A percentile compares a stretch with the other conserved stretches of the same genome.
phyloP scores from a whole-genome alignment of 164 flowering plant species.

The Akebia trifoliata region DNA sequence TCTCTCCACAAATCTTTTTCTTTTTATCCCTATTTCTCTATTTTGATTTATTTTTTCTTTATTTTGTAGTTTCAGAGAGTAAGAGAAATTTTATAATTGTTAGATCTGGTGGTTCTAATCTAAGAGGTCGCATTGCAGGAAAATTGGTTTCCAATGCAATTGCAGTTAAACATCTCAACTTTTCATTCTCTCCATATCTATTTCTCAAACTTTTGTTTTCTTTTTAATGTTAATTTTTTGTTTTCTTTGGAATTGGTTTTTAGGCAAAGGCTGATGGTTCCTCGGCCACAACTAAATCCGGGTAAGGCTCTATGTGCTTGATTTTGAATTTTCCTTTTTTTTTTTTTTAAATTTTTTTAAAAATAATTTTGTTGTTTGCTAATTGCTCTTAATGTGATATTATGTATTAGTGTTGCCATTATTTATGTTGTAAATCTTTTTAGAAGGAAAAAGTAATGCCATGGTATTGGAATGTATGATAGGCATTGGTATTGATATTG shows the following conservation, averaged over 20 bases:
- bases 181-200: no score
- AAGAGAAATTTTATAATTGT: constrained; percentile 27
- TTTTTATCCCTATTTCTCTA: no score
- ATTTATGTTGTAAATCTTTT: no score
- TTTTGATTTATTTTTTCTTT: constrained; percentile 6
- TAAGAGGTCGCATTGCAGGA: constrained; percentile 15
- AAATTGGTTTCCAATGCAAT: constrained; percentile 43
- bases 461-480: no score
- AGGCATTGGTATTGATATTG: no score
- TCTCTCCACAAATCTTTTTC: not conserved
- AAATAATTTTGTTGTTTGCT: not conserved
- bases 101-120: constrained; percentile 31
- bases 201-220: no score
- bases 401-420: no score
- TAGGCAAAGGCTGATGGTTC: constrained; percentile 38
- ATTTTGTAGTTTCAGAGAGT: constrained; percentile 29
- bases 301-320: constrained; percentile 34
- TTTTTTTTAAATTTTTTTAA: not conserved
- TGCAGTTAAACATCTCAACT: constrained; percentile 32
- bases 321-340: not conserved
- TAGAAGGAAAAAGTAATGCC: no score
- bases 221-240: no score
- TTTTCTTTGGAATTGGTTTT: constrained; percentile 11
- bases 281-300: constrained; percentile 39
- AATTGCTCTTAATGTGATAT: no score